These are phyloP conservation scores for Jackrogersella minutella DNA, from an alignment of 495 filamentous ascomycete species.

Conservation along the genomic window DNA sequence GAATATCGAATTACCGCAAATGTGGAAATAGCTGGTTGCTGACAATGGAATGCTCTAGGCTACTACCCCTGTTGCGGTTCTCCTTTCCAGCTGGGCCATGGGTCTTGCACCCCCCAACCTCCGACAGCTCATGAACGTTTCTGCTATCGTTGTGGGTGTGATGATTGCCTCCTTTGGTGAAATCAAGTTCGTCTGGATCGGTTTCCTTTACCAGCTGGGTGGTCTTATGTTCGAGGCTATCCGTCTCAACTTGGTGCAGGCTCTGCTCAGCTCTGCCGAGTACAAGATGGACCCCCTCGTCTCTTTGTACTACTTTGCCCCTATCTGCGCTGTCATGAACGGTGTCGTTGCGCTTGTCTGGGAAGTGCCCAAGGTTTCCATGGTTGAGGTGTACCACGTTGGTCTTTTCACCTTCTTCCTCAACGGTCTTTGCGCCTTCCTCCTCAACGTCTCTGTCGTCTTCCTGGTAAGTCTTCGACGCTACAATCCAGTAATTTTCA, in stretches of 20 bases:
- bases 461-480: conserved; percentile 75
- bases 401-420: conserved; percentile 77
- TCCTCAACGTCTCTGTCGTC: conserved; percentile 92
- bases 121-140: conserved; percentile 84
- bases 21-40: conserved; percentile 23
- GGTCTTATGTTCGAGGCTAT: conserved; percentile 91
- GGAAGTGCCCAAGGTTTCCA: conserved; percentile 74
- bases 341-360: conserved; percentile 77
- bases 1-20: background rate
- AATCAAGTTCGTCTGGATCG: conserved; percentile 87
- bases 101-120: conserved; percentile 79
- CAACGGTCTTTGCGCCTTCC: conserved; percentile 85
- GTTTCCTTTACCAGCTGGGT: conserved; percentile 84
- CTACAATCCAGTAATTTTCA: background rate
- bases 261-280: conserved; percentile 84
- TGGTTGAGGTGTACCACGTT: conserved; percentile 77
- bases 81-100: conserved; percentile 84
- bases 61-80: conserved; percentile 88
- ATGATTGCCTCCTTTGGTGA: conserved; percentile 90
- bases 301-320: conserved; percentile 95
- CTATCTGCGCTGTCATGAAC: conserved; percentile 92
- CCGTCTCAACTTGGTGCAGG: conserved; percentile 90
- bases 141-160: conserved; percentile 87
- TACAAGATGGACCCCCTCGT: conserved; percentile 98
- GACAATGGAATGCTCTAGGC: conserved; percentile 61